Conservation (phyloP, 1,284 basidiomycete species). For the Xerocomus minutiporus region DNA sequence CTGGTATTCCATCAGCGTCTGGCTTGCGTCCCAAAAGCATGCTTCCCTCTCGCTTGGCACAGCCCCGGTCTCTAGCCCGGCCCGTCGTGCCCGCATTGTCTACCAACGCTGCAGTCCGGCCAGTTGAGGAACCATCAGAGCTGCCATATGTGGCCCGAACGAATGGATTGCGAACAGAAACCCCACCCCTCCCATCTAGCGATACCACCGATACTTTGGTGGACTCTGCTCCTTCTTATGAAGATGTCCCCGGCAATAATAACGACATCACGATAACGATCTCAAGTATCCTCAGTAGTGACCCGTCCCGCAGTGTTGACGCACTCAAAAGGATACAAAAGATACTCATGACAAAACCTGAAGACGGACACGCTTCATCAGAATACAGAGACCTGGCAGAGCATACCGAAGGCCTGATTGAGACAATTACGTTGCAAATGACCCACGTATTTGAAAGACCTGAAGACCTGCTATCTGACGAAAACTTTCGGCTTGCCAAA, state of each 20-base stretch:
- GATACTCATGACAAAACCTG: constrained; percentile 69
- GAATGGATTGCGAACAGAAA: constrained; percentile 23
- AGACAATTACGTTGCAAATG: constrained; percentile 87
- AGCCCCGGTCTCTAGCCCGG: constrained; percentile 44
- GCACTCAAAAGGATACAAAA: constrained; percentile 90
- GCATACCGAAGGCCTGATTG: constrained; percentile 81
- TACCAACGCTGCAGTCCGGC: constrained; percentile 18
- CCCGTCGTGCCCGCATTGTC: constrained; percentile 18
- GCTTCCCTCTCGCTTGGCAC: constrained; percentile 66
- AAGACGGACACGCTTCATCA: constrained; percentile 61
- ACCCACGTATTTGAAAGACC: constrained; percentile 81
- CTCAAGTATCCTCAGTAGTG: constrained; percentile 80
- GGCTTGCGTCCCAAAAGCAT: constrained; percentile 56
- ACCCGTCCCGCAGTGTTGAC: constrained; percentile 83
- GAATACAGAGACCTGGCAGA: constrained; percentile 76
- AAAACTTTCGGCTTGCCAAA: constrained; percentile 88
- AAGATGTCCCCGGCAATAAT: constrained; percentile 16
- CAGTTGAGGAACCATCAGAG: constrained; percentile 28
- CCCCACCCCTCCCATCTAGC: constrained; percentile 17
- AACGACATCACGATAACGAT: constrained; percentile 75
- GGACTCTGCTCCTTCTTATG: constrained; percentile 22
- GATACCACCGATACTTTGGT: constrained; percentile 29
- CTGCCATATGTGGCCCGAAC: constrained; percentile 25
- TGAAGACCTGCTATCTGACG: constrained; percentile 65
- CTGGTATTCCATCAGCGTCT: constrained; percentile 38